Evolutionary conservation across 139 green algal genomes (phyloP).

Genomic region (Chlorella ohadii): DNA sequence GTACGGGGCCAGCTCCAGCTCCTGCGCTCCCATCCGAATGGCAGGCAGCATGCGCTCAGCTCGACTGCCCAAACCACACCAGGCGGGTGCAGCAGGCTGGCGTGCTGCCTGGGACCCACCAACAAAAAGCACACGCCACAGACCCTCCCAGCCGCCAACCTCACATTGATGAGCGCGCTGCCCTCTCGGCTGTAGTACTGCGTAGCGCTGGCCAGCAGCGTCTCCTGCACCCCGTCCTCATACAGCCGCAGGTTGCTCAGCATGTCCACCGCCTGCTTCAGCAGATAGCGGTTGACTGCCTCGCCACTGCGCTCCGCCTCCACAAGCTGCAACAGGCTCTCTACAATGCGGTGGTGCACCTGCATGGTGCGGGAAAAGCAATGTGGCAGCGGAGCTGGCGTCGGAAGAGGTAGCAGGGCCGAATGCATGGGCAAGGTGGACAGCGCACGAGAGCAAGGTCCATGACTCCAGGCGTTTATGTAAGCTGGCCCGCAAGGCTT

Average conservation of each 20-base stretch:
- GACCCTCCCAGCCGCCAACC: too few species aligned
- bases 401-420: too few species aligned
- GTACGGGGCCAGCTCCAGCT: constrained; percentile 86
- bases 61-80: too few species aligned
- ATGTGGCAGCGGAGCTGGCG: background rate
- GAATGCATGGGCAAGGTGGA: constrained; percentile 30
- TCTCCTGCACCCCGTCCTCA: constrained; percentile 61
- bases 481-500: background rate
- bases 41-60: background rate
- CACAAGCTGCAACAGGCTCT: constrained; percentile 76
- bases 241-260: constrained; percentile 78
- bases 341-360: constrained; percentile 71
- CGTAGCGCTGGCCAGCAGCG: constrained; percentile 56
- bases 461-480: too few species aligned
- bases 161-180: constrained; percentile 55
- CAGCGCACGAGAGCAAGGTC: too few species aligned
- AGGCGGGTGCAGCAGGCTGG: too few species aligned
- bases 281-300: constrained; percentile 76
- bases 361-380: constrained; percentile 27
- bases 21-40: background rate
- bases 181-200: constrained; percentile 79
- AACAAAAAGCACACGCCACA: too few species aligned
- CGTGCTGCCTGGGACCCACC: too few species aligned
- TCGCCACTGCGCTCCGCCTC: constrained; percentile 81
- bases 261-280: constrained; percentile 66